A percentile compares a stretch with the other conserved stretches of the same genome.
Evolutionary conservation across 768 basidiomycete species (phyloP).

Genomic region (Suillus placidus): DNA sequence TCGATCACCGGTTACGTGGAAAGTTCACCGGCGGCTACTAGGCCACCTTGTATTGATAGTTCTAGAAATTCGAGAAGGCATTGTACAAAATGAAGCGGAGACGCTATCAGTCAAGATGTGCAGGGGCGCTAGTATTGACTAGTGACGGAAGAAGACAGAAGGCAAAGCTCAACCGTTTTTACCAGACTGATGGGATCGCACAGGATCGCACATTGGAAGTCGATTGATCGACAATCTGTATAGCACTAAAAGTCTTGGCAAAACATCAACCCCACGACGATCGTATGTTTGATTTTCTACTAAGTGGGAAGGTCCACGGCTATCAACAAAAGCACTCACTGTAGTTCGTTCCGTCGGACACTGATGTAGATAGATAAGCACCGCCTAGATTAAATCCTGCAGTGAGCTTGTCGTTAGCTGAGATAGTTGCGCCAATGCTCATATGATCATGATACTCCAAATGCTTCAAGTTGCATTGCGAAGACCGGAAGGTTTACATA

Average conservation of each 20-base stretch:
- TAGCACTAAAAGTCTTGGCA: neutral
- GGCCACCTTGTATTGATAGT: constrained; percentile 15
- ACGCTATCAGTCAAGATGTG: constrained; percentile 1
- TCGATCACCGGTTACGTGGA: constrained; percentile 17
- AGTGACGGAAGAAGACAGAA: neutral
- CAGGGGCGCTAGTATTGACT: constrained; percentile 4
- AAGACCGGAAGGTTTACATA: constrained; percentile 1
- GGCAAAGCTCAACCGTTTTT: constrained; percentile 4
- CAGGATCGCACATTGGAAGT: neutral
- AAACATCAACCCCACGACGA: constrained; percentile 12
- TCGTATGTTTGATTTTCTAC: constrained; percentile 1
- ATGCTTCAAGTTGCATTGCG: neutral
- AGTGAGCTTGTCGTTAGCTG: constrained; percentile 13
- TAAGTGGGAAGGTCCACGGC: neutral
- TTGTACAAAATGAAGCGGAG: constrained; percentile 9
- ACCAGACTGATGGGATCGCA: neutral
- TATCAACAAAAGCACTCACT: neutral
- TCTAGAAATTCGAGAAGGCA: constrained; percentile 20
- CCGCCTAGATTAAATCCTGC: neutral
- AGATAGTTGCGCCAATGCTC: constrained; percentile 6
- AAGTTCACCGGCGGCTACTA: constrained; percentile 7
- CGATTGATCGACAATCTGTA: neutral
- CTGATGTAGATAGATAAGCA: neutral
- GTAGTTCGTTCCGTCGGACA: neutral
- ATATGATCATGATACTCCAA: constrained; percentile 7